Base-by-base conservation (phyloP, 129 eudicot species). In the Pulicaria dysenterica region DNA sequence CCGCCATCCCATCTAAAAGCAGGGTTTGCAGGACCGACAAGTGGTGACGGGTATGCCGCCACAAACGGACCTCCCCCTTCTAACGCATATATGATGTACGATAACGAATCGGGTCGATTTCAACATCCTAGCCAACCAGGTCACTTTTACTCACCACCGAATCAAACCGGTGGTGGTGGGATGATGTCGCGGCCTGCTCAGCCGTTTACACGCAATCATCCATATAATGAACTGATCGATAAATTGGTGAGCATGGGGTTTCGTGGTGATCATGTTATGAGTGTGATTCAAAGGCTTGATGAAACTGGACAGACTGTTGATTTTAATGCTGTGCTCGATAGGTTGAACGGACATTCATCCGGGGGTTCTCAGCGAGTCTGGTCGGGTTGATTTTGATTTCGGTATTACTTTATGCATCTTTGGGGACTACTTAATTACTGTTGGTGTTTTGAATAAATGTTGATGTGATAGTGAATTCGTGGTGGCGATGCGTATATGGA, bases 201-300 rank as follows among this genome's bases (percentile, higher is more conserved):
- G 13, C 95, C 84, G 69, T 80, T 82, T 5, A 64, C 83, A 66
- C 90, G 88, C 16, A 81, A 65, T 76, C 88, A 85, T 81, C 95
- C 95, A 0, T 87, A 90, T 73, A 89, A 80, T 50, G 96, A 93
- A 62, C 77, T 93, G 79, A 74, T 93, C 8, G 96, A 90, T 82
- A 87, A 93, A 75, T 42, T 93, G 82, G 91, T 81, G 63, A 85
- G 85, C 85, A 93, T 93, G 98, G 98, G 98, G 42, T 89, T 82
- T 58, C 76, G 96, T 48, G 87, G 95, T 3, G 98, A 93, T 42
- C 96, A 93, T 70, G 92, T 87, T 11, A 77, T 74, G 45, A 62
- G 85, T 46, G 86, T 87, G 62, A 93, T 93, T 67, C 98, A 93
- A 83, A 81, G 96, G 95, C 82, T 93, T 15, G 96, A 93, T 67